These are phyloP conservation scores for Volutella citrinella DNA, from an alignment of 2,329 filamentous ascomycete genomes.

Conservation along the genomic window DNA sequence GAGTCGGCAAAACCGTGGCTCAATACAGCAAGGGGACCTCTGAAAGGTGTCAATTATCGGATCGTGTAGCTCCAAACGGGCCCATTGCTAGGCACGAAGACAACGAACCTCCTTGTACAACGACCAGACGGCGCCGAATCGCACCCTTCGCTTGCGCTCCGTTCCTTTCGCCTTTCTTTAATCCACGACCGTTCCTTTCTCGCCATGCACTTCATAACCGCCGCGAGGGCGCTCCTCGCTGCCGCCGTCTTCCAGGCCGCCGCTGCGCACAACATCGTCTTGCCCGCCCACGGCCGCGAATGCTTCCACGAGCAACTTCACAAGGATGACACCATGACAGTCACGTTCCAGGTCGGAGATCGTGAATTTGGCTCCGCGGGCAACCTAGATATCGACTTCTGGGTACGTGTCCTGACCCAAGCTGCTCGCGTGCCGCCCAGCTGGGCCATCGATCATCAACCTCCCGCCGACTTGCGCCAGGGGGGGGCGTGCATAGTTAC, in stretches of 20 bases:
- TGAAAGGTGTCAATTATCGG: constrained; percentile 31
- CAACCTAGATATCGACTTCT: constrained; percentile 96
- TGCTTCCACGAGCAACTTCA: constrained; percentile 96
- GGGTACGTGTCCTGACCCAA: constrained; percentile 61
- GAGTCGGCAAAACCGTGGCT: constrained; percentile 22
- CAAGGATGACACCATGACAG: constrained; percentile 95
- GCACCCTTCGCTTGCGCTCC: too few relatives aligned
- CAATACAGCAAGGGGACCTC: constrained; percentile 8
- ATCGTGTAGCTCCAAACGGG: constrained; percentile 17
- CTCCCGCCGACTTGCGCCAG: too few relatives aligned
- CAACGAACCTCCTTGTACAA: constrained; percentile 9
- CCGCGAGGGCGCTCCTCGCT: constrained; percentile 42
- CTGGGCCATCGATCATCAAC: too few relatives aligned
- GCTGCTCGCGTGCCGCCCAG: too few relatives aligned
- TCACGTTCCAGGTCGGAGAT: constrained; percentile 97
- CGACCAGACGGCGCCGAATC: too few relatives aligned
- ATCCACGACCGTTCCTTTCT: constrained; percentile 1
- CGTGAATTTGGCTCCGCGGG: constrained; percentile 92
- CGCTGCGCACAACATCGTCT: constrained; percentile 90
- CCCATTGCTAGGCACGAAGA: constrained; percentile 7
- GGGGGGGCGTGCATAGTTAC: not conserved
- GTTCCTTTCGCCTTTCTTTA: constrained; percentile 3
- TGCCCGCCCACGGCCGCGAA: constrained; percentile 88
- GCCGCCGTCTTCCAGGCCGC: constrained; percentile 52
- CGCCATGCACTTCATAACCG: constrained; percentile 29